phyloP scores from a whole-genome alignment of 2,329 filamentous ascomycete species.

The Colletotrichum trifolii region DNA sequence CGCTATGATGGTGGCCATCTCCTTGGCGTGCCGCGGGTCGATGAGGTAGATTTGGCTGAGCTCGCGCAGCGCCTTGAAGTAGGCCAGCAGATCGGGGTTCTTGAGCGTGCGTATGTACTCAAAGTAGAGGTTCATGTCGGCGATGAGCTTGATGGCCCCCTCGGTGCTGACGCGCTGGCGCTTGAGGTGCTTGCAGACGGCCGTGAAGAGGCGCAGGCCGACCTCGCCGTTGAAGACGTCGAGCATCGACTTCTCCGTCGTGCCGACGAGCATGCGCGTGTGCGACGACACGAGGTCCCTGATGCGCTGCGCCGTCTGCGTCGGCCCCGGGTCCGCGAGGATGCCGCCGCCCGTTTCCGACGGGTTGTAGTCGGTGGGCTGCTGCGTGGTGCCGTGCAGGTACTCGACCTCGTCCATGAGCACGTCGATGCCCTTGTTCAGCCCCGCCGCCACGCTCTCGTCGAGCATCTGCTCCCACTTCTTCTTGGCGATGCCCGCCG shows the following conservation, averaged over 20 bases:
- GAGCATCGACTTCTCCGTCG: slow-evolving; percentile 96
- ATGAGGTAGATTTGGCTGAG: slow-evolving; percentile 96
- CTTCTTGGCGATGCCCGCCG: slow-evolving; percentile 94
- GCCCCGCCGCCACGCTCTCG: slow-evolving; percentile 91
- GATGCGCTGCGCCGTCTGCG: slow-evolving; percentile 80
- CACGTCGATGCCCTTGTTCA: slow-evolving; percentile 98
- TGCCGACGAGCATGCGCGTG: slow-evolving; percentile 91
- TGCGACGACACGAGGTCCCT: slow-evolving; percentile 89
- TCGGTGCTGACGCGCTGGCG: slow-evolving; percentile 91
- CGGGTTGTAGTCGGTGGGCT: slow-evolving; percentile 91
- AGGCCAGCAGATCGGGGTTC: slow-evolving; percentile 86
- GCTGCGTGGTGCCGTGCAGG: slow-evolving; percentile 87
- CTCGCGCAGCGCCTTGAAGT: slow-evolving; percentile 92
- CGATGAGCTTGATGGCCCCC: slow-evolving; percentile 91
- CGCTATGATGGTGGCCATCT: slow-evolving; percentile 94
- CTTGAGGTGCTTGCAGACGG: slow-evolving; percentile 97
- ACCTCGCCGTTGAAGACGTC: slow-evolving; percentile 99
- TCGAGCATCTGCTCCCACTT: slow-evolving; percentile 99
- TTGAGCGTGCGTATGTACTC: slow-evolving; percentile 83
- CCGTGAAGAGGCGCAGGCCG: slow-evolving; percentile 88
- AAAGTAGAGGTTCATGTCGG: slow-evolving; percentile 95
- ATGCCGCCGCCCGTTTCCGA: slow-evolving; percentile 47
- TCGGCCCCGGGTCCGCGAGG: slow-evolving; percentile 75
- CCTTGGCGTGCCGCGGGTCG: slow-evolving; percentile 86
- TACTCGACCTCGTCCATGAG: slow-evolving; percentile 99